phyloP scores from a whole-genome alignment of 1,284 basidiomycete genomes.

The Schizophyllum amplum region DNA sequence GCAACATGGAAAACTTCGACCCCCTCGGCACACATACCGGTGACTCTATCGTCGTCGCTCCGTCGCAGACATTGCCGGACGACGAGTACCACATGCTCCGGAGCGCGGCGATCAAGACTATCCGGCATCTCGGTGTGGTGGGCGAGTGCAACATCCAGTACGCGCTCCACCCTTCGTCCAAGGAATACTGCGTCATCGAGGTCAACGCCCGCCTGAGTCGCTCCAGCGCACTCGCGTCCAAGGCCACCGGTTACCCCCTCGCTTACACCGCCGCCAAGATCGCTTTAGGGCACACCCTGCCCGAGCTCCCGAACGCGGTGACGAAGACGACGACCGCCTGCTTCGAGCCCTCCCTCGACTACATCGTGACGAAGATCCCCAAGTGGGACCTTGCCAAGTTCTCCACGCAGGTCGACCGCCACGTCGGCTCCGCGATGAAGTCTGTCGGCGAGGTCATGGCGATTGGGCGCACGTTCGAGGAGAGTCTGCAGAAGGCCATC shows the following conservation, averaged over 20 bases:
- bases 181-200: constrained; percentile 98
- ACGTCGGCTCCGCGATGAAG: constrained; percentile 98
- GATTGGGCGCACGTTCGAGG: constrained; percentile 98
- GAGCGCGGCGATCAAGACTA: constrained; percentile 94
- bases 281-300: constrained; percentile 96
- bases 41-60: constrained; percentile 99
- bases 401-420: constrained; percentile 86
- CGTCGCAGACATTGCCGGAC: constrained; percentile 95
- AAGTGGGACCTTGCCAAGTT: constrained; percentile 99
- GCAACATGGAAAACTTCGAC: constrained; percentile 99
- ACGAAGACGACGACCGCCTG: constrained; percentile 99
- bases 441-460: constrained; percentile 99
- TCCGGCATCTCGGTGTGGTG: constrained; percentile 95
- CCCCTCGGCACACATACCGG: constrained; percentile 99
- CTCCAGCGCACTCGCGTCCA: constrained; percentile 90
- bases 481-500: constrained; percentile 97
- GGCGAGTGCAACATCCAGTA: constrained; percentile 99
- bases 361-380: constrained; percentile 99
- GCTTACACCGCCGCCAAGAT: constrained; percentile 99
- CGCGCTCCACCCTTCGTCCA: constrained; percentile 87
- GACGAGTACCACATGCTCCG: constrained; percentile 99
- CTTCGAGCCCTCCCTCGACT: constrained; percentile 99
- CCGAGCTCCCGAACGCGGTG: constrained; percentile 97
- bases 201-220: constrained; percentile 84
- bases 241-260: constrained; percentile 98